phyloP scores from a whole-genome alignment of 345 rosid genomes.

The Brassica juncea region DNA sequence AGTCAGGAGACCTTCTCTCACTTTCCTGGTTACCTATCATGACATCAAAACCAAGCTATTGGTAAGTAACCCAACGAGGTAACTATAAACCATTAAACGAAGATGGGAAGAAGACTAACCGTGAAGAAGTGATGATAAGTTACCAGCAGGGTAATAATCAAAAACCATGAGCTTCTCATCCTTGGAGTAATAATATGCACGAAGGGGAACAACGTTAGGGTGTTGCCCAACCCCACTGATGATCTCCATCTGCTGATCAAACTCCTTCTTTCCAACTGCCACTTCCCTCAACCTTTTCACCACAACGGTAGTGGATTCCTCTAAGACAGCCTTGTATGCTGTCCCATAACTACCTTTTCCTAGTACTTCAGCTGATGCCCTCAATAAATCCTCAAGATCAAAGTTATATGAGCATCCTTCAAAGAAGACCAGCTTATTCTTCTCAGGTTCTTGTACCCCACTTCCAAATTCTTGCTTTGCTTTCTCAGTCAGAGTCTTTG shows the following conservation, averaged over 20 bases:
- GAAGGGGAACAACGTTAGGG: constrained; percentile 65
- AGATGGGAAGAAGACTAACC: constrained; percentile 49
- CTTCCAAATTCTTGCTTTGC: constrained; percentile 77
- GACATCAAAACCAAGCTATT: constrained; percentile 8
- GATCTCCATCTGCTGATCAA: constrained; percentile 92
- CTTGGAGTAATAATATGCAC: constrained; percentile 88
- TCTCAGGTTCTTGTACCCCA: constrained; percentile 76
- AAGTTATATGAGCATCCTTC: constrained; percentile 75
- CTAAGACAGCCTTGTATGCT: constrained; percentile 85
- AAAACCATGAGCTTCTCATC: constrained; percentile 87
- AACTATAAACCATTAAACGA: neutral
- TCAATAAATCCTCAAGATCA: constrained; percentile 81
- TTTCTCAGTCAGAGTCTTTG: constrained; percentile 65
- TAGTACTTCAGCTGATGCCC: constrained; percentile 91
- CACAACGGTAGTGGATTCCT: constrained; percentile 75
- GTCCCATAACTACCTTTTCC: constrained; percentile 91
- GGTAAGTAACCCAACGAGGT: neutral
- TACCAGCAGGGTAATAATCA: constrained; percentile 63
- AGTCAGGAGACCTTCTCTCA: constrained; percentile 65
- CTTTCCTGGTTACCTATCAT: constrained; percentile 54
- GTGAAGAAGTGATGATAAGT: constrained; percentile 67
- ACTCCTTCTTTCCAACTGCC: constrained; percentile 73
- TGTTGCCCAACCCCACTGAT: constrained; percentile 70
- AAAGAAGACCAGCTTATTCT: constrained; percentile 82
- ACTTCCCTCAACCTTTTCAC: constrained; percentile 88